Evolutionary conservation across 805 yeast genomes (phyloP).

Genomic region (Hagleromyces aurorensis): DNA sequence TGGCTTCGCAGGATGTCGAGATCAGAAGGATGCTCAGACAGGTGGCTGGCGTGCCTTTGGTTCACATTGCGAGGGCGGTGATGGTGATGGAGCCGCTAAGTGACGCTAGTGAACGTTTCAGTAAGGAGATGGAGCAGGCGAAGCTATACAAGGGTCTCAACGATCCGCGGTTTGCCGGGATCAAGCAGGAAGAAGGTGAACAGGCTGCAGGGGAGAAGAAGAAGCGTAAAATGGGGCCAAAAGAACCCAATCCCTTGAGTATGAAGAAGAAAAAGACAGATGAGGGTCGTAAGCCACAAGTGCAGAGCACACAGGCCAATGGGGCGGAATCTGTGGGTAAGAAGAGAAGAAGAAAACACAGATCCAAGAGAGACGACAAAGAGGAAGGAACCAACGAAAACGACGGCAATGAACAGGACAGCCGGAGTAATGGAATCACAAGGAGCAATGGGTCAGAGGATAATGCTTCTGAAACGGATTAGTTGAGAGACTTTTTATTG

Average conservation of each 20-base stretch:
- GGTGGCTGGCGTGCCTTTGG: slow-evolving; percentile 84
- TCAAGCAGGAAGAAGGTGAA: slow-evolving; percentile 22
- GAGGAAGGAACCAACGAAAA: slow-evolving; percentile 17
- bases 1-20: slow-evolving; percentile 73
- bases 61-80: slow-evolving; percentile 83
- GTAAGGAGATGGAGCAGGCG: slow-evolving; percentile 45
- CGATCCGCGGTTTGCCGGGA: slow-evolving; percentile 45
- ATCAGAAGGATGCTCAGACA: slow-evolving; percentile 62
- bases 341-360: slow-evolving; percentile 2
- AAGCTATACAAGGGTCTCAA: slow-evolving; percentile 79
- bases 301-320: neutral
- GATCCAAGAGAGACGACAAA: slow-evolving; percentile 12
- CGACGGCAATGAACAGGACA: slow-evolving; percentile 1
- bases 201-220: slow-evolving; percentile 23
- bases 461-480: slow-evolving; percentile 1
- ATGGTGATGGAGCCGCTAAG: slow-evolving; percentile 95
- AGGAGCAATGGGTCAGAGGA: neutral
- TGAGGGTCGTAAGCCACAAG: neutral
- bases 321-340: slow-evolving; percentile 1
- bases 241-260: slow-evolving; percentile 87
- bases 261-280: slow-evolving; percentile 59
- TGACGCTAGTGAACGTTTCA: slow-evolving; percentile 49
- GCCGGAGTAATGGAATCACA: slow-evolving; percentile 1
- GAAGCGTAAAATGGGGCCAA: slow-evolving; percentile 56
- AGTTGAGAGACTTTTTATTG: slow-evolving; percentile 2